A percentile compares a stretch with the other conserved stretches of the same genome.
Evolutionary conservation across 78 protist genomes (phyloP).

Genomic region (Polysphondylium violaceum): DNA sequence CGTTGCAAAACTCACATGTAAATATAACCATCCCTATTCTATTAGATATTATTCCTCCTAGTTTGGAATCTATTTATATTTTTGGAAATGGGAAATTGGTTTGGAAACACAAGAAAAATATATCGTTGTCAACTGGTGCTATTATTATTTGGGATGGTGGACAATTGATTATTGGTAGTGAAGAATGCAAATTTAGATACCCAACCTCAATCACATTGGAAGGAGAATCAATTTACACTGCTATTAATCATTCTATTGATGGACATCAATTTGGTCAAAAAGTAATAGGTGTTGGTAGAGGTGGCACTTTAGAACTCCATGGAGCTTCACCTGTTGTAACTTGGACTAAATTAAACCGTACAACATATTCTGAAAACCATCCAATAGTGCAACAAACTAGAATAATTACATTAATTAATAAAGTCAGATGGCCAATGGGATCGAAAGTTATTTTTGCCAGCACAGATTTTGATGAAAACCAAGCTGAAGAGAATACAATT

Average conservation of each 20-base stretch:
- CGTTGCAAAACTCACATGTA: neutral
- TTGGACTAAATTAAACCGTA: neutral
- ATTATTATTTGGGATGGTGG: slow-evolving; percentile 34
- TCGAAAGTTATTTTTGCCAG: slow-evolving; percentile 24
- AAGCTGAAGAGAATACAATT: slow-evolving; percentile 39
- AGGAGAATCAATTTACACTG: slow-evolving; percentile 27
- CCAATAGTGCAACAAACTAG: neutral
- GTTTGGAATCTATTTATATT: neutral
- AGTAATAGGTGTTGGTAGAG: slow-evolving; percentile 38
- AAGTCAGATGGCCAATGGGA: slow-evolving; percentile 50
- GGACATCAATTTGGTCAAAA: slow-evolving; percentile 39
- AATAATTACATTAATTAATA: slow-evolving; percentile 2
- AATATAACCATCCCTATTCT: slow-evolving; percentile 22
- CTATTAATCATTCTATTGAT: neutral
- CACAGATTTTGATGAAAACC: slow-evolving; percentile 35
- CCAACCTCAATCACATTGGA: slow-evolving; percentile 17
- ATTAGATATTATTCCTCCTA: slow-evolving; percentile 27
- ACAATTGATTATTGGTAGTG: slow-evolving; percentile 31
- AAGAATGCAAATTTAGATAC: slow-evolving; percentile 8
- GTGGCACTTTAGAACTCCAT: slow-evolving; percentile 64
- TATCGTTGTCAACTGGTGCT: neutral
- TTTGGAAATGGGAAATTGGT: slow-evolving; percentile 6
- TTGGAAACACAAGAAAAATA: neutral
- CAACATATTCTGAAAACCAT: neutral
- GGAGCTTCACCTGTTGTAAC: neutral